A percentile compares a stretch with the other conserved stretches of the same genome.
Conservation (phyloP, 768 basidiomycete species). For the Rhizopogon roseolus region DNA sequence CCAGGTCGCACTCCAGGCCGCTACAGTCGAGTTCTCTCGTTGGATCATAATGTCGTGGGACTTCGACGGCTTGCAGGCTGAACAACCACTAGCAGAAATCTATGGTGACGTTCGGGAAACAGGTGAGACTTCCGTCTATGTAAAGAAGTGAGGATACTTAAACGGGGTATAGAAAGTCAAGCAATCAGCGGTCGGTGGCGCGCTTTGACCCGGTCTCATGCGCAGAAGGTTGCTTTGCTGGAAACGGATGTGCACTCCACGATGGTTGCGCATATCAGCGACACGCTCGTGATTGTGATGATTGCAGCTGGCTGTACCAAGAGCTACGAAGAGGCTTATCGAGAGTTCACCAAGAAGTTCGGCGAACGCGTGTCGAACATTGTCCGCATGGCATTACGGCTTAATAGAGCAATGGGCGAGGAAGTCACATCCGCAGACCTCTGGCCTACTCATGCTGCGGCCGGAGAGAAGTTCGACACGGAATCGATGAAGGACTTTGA, state of each 20-base stretch:
- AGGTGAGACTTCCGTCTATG: slow-evolving; percentile 26
- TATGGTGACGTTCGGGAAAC: slow-evolving; percentile 37
- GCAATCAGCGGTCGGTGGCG: slow-evolving; percentile 53
- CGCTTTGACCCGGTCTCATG: slow-evolving; percentile 45
- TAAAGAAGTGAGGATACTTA: neutral
- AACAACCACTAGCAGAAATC: slow-evolving; percentile 25
- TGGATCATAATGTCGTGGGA: slow-evolving; percentile 33
- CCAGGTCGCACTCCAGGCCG: slow-evolving; percentile 32
- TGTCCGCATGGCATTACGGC: slow-evolving; percentile 24
- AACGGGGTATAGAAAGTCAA: slow-evolving; percentile 36
- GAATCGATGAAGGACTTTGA: slow-evolving; percentile 44
- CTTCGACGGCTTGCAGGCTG: slow-evolving; percentile 24
- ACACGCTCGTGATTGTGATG: slow-evolving; percentile 39
- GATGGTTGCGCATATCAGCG: slow-evolving; percentile 40
- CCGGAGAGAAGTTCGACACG: slow-evolving; percentile 36
- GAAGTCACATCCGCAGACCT: slow-evolving; percentile 54
- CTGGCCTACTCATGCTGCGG: slow-evolving; percentile 41
- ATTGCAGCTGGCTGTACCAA: slow-evolving; percentile 34
- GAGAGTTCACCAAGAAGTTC: slow-evolving; percentile 27
- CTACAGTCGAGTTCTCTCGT: slow-evolving; percentile 24
- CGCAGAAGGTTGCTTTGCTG: slow-evolving; percentile 27
- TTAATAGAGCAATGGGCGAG: slow-evolving; percentile 50
- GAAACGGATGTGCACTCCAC: slow-evolving; percentile 27
- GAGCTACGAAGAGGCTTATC: slow-evolving; percentile 26
- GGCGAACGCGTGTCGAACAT: slow-evolving; percentile 30